Evolutionary conservation across 2,329 filamentous ascomycete genomes (phyloP).

Genomic region (Aspergillus sp.): DNA sequence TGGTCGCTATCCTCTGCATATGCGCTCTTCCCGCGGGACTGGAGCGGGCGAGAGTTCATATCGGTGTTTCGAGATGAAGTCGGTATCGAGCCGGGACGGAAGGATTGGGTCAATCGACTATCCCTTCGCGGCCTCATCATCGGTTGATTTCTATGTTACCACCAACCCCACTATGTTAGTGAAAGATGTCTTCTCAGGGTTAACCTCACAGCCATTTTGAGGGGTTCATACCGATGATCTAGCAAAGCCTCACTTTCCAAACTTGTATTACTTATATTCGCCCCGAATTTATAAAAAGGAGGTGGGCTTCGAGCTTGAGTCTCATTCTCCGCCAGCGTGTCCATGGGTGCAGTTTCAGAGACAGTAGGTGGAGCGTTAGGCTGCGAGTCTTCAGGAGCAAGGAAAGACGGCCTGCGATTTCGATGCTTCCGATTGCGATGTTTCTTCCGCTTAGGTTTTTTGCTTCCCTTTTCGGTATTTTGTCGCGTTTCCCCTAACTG

Average conservation of each 20-base stretch:
- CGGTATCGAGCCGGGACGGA: conserved; percentile 35
- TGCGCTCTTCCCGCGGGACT: conserved; percentile 28
- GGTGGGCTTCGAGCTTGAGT: conserved; percentile 29
- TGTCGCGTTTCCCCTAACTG: conserved; percentile 17
- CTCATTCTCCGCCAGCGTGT: conserved; percentile 29
- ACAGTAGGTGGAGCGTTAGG: conserved; percentile 50
- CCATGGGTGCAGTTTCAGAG: conserved; percentile 34
- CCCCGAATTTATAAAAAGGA: conserved; percentile 56
- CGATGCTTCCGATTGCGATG: conserved; percentile 78
- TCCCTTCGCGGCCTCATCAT: conserved; percentile 64
- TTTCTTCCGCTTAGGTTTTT: conserved; percentile 54
- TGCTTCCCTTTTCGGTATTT: conserved; percentile 22
- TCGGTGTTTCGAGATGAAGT: conserved; percentile 48
- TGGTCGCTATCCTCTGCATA: conserved; percentile 31
- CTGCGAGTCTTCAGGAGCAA: conserved; percentile 59
- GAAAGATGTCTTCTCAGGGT: not conserved
- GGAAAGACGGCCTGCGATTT: conserved; percentile 78
- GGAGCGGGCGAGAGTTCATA: conserved; percentile 30
- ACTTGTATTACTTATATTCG: conserved; percentile 77
- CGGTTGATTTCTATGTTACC: conserved; percentile 54
- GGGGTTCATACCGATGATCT: conserved; percentile 69
- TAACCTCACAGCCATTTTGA: not conserved
- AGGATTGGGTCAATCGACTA: conserved; percentile 43
- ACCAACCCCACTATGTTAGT: conserved; percentile 2
- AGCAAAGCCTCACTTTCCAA: conserved; percentile 84